Evolutionary conservation across 345 rosid species (phyloP).

Genomic region (Boechera stricta): DNA sequence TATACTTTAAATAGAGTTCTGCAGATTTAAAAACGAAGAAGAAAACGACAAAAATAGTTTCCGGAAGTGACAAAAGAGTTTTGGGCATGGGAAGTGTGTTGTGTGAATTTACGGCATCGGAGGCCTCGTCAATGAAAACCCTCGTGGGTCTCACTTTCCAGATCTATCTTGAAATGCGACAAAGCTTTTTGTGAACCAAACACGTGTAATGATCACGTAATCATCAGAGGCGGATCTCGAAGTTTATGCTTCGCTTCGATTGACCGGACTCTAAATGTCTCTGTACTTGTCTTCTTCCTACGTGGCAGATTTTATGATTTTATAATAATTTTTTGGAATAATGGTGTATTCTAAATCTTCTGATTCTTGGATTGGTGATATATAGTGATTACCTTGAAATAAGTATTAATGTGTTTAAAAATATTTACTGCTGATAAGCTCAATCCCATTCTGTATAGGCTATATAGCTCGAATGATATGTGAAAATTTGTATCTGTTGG

Average conservation of each 20-base stretch:
- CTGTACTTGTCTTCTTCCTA: slow-evolving; percentile 20
- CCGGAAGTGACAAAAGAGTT: slow-evolving; percentile 20
- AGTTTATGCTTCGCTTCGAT: slow-evolving; percentile 30
- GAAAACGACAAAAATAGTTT: slow-evolving; percentile 1
- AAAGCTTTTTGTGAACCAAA: slow-evolving; percentile 17
- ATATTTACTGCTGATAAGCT: slow-evolving; percentile 1
- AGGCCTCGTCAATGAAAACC: slow-evolving; percentile 23
- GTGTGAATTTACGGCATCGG: slow-evolving; percentile 28
- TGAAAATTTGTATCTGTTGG: neutral
- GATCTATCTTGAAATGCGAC: slow-evolving; percentile 30
- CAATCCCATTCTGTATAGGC: neutral
- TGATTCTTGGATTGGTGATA: neutral
- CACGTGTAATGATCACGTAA: slow-evolving; percentile 35
- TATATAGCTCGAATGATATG: neutral
- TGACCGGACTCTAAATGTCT: slow-evolving; percentile 26
- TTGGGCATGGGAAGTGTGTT: slow-evolving; percentile 35
- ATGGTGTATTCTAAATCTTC: neutral
- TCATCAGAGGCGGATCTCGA: slow-evolving; percentile 28
- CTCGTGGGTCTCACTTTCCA: slow-evolving; percentile 22
- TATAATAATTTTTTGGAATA: neutral
- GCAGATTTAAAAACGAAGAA: neutral
- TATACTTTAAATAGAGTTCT: neutral
- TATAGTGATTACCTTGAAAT: neutral
- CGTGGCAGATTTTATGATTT: slow-evolving; percentile 7
- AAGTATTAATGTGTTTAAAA: neutral